These are phyloP conservation scores for Xerocomellus chrysenteron DNA, from an alignment of 768 basidiomycete species.

Conservation along the genomic window DNA sequence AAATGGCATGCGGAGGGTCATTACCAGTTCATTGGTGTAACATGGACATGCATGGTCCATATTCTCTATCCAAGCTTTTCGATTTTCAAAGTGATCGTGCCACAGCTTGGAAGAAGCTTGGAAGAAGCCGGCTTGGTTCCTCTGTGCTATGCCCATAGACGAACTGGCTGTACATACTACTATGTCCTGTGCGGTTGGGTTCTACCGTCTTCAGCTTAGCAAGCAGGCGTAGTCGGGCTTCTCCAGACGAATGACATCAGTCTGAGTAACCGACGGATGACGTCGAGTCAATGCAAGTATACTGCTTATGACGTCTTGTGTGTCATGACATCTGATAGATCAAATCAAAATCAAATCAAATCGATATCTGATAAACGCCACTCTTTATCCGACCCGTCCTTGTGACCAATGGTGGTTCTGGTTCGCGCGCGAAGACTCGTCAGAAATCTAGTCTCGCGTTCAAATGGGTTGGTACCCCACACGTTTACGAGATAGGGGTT, in stretches of 20 bases:
- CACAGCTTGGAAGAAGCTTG: background rate
- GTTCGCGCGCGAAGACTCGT: too few relatives aligned
- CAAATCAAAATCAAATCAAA: background rate
- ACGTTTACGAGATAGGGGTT: too few relatives aligned
- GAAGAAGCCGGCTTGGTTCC: background rate
- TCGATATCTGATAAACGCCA: conserved; percentile 9
- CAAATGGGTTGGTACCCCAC: too few relatives aligned
- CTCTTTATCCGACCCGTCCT: background rate
- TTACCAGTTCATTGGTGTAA: background rate
- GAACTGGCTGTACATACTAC: background rate
- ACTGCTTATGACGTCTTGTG: background rate
- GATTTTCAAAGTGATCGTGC: conserved; percentile 10
- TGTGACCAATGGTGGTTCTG: too few relatives aligned
- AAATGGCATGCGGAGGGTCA: background rate
- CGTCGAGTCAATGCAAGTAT: background rate
- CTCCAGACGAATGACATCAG: conserved; percentile 11
- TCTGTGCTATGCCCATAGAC: background rate
- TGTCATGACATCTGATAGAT: background rate
- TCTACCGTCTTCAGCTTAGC: background rate
- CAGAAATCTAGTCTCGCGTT: too few relatives aligned
- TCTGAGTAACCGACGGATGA: background rate
- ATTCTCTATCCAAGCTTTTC: background rate
- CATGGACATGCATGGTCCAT: background rate
- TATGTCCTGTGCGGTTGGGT: background rate
- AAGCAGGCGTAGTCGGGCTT: background rate